phyloP scores from a whole-genome alignment of 1,284 basidiomycete species.

The Tilletia indica region DNA sequence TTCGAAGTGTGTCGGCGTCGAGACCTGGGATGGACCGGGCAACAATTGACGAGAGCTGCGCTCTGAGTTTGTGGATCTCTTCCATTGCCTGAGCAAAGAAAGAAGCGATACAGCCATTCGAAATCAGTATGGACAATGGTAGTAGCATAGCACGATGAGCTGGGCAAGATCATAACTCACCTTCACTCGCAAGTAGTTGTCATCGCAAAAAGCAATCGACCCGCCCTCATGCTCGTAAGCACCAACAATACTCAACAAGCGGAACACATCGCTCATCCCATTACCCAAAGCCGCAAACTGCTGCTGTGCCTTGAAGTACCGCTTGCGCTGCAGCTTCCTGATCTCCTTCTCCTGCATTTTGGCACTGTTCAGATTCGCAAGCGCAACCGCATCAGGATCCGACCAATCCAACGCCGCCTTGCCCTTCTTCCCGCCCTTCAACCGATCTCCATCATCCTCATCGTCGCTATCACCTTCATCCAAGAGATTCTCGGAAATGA shows the following conservation, averaged over 20 bases:
- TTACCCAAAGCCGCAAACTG: conserved; percentile 77
- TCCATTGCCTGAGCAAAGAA: conserved; percentile 73
- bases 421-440: conserved; percentile 57
- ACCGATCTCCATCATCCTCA: conserved; percentile 55
- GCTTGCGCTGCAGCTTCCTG: conserved; percentile 68
- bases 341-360: conserved; percentile 65
- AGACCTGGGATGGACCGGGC: conserved; percentile 31
- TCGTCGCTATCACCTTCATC: conserved; percentile 61
- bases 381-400: conserved; percentile 4
- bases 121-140: neutral
- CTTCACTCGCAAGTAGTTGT: conserved; percentile 89
- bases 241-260: conserved; percentile 83
- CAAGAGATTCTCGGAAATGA: conserved; percentile 76
- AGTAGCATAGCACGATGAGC: neutral
- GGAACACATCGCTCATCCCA: conserved; percentile 83
- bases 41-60: conserved; percentile 63
- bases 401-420: conserved; percentile 63
- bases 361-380: conserved; percentile 59
- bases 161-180: conserved; percentile 58
- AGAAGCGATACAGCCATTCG: neutral
- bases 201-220: conserved; percentile 72
- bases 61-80: conserved; percentile 95
- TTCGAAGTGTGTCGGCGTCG: conserved; percentile 24
- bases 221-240: conserved; percentile 91
- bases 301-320: conserved; percentile 60